These are phyloP conservation scores for Basidiobolus meristosporus DNA, from an alignment of 371 early-diverging fungal species.

Conservation along the genomic window DNA sequence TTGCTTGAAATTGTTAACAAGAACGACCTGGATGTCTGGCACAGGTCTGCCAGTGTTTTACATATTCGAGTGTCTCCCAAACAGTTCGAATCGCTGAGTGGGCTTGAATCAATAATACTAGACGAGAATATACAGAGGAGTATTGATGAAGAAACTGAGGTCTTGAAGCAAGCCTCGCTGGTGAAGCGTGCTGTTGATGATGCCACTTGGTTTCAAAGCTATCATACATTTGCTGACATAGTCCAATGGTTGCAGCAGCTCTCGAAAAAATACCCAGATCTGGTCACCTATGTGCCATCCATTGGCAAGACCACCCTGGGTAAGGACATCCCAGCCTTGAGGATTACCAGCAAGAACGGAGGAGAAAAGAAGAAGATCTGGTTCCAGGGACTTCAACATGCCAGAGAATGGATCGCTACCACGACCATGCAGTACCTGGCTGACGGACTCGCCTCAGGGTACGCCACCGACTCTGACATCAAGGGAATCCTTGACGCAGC, in stretches of 20 bases:
- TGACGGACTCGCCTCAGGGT: slow-evolving; percentile 12
- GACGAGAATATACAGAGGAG: too few species aligned
- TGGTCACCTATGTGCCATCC: slow-evolving; percentile 14
- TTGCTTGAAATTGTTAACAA: too few species aligned
- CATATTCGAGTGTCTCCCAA: too few species aligned
- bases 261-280: slow-evolving; percentile 13
- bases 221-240: slow-evolving; percentile 21
- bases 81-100: too few species aligned
- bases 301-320: slow-evolving; percentile 27
- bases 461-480: slow-evolving; percentile 13
- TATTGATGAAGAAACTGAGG: too few species aligned
- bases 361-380: neutral
- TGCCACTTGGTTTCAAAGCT: slow-evolving; percentile 19
- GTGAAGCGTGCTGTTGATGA: too few species aligned
- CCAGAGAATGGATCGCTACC: slow-evolving; percentile 34
- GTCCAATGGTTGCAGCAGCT: slow-evolving; percentile 14
- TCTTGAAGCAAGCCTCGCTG: too few species aligned
- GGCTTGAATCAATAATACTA: too few species aligned
- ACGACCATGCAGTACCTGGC: slow-evolving; percentile 21
- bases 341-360: slow-evolving; percentile 11
- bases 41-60: too few species aligned
- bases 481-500: slow-evolving; percentile 12
- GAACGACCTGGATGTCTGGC: too few species aligned
- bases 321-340: slow-evolving; percentile 24
- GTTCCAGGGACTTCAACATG: slow-evolving; percentile 14